These are phyloP conservation scores for Alternaria gansuensis DNA, from an alignment of 2,329 filamentous ascomycete species.

Conservation along the genomic window DNA sequence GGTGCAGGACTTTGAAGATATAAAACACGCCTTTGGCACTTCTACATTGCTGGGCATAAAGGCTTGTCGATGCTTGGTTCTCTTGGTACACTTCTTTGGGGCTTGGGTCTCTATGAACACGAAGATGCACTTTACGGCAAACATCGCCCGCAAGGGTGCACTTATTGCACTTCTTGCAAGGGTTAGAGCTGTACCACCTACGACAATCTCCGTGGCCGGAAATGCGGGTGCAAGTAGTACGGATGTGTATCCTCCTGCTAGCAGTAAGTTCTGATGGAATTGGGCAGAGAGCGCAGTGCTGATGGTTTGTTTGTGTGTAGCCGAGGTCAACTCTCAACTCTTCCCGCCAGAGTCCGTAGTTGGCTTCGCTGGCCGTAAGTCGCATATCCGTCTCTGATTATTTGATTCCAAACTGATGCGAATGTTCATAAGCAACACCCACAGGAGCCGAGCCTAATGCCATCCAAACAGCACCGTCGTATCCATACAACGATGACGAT, in stretches of 20 bases:
- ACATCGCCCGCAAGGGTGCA: conserved; percentile 13
- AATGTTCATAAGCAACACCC: conserved; percentile 28
- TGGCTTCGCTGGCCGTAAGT: conserved; percentile 38
- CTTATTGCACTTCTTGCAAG: conserved; percentile 25
- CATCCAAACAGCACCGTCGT: conserved; percentile 40
- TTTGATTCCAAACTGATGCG: neutral
- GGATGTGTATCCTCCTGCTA: conserved; percentile 37
- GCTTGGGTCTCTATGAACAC: neutral
- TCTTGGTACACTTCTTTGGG: neutral
- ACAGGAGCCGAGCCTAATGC: conserved; percentile 41
- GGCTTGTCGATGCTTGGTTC: conserved; percentile 32
- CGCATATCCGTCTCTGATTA: neutral
- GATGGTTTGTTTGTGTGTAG: conserved; percentile 21
- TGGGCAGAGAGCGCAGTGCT: conserved; percentile 8
- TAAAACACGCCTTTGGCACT: conserved; percentile 20
- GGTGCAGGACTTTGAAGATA: conserved; percentile 9
- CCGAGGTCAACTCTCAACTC: conserved; percentile 33
- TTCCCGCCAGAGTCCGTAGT: conserved; percentile 43
- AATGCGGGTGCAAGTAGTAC: conserved; percentile 31
- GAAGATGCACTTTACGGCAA: conserved; percentile 20
- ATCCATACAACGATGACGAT: conserved; percentile 41
- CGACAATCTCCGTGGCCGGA: conserved; percentile 26
- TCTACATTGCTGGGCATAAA: conserved; percentile 29
- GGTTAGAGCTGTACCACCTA: conserved; percentile 25
- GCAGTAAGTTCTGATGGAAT: conserved; percentile 32